phyloP scores from a whole-genome alignment of 257 asterid species.

The Solanum neorickii region DNA sequence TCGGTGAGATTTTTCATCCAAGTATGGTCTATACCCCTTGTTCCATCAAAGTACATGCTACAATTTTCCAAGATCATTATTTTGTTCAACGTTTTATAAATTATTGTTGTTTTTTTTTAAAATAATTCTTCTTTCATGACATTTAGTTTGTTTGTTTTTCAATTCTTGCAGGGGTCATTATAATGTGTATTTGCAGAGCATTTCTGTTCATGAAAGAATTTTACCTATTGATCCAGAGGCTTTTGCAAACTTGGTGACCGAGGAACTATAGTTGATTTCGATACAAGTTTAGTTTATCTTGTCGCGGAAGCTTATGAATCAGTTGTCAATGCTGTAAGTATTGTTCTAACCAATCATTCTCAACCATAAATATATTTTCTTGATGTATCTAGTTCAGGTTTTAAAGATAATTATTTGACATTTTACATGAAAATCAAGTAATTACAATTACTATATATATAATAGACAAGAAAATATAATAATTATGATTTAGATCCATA shows the following conservation, averaged over 20 bases:
- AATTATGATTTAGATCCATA: too few relatives aligned
- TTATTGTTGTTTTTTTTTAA: not conserved
- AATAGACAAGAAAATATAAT: too few relatives aligned
- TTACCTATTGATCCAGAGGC: conserved; percentile 53
- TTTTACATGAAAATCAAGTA: too few relatives aligned
- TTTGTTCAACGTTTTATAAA: too few relatives aligned
- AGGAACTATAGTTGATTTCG: conserved; percentile 78
- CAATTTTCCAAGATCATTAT: not conserved
- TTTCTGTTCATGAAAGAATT: conserved; percentile 52
- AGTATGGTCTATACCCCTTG: conserved; percentile 78
- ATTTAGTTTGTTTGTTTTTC: not conserved
- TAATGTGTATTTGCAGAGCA: conserved; percentile 64
- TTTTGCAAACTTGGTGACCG: conserved; percentile 45
- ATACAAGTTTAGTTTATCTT: conserved; percentile 78
- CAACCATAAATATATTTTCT: too few relatives aligned
- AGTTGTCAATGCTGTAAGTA: conserved; percentile 56
- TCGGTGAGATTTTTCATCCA: conserved; percentile 9
- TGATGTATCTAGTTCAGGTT: too few relatives aligned
- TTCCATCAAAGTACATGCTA: conserved; percentile 64
- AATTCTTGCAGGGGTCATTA: conserved; percentile 60
- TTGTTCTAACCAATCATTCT: not conserved
- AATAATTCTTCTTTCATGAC: too few relatives aligned
- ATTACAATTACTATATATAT: too few relatives aligned
- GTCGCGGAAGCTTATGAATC: conserved; percentile 72
- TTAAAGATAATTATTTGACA: too few relatives aligned